Conservation (phyloP, 345 rosid species). For the Firmiana major region DNA sequence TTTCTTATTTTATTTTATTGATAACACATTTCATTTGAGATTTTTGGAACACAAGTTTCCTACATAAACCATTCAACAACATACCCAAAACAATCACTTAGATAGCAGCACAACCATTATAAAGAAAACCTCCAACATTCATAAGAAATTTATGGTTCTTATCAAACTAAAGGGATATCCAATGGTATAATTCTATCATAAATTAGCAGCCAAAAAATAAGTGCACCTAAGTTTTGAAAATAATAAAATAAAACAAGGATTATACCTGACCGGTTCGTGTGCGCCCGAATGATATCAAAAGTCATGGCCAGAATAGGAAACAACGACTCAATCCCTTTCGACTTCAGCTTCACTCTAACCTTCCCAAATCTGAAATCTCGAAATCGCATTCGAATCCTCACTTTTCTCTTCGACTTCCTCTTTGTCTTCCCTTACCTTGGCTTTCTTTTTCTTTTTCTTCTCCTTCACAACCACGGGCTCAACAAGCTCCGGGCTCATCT, state of each 20-base stretch:
- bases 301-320: constrained; percentile 93
- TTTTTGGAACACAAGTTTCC: neutral
- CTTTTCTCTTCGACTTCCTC: constrained; percentile 40
- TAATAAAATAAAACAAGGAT: neutral
- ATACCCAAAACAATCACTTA: neutral
- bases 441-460: constrained; percentile 48
- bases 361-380: constrained; percentile 69
- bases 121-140: neutral
- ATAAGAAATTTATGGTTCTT: neutral
- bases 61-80: neutral
- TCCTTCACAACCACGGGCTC: constrained; percentile 37
- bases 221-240: neutral
- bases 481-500: constrained; percentile 63
- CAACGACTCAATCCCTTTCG: constrained; percentile 72
- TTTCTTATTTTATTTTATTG: too few relatives aligned
- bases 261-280: constrained; percentile 96
- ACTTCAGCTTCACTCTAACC: constrained; percentile 55
- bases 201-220: neutral
- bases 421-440: constrained; percentile 36
- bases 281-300: constrained; percentile 71
- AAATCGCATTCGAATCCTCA: constrained; percentile 62
- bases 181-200: neutral
- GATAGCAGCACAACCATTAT: neutral
- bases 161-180: neutral
- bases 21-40: neutral